phyloP scores from a whole-genome alignment of 1,284 basidiomycete species.

The Trichosporon inkin region DNA sequence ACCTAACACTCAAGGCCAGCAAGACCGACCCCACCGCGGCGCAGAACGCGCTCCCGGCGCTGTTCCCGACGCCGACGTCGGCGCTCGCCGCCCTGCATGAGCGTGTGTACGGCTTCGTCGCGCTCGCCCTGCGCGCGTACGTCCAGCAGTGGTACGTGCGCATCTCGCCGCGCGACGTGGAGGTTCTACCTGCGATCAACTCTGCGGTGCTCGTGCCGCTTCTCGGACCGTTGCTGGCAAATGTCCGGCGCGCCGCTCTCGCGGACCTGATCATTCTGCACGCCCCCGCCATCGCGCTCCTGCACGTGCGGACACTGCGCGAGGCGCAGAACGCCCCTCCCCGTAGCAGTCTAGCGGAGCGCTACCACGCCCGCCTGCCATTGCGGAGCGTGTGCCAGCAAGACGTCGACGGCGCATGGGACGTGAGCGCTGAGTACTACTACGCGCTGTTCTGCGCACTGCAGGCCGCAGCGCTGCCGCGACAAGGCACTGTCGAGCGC shows the following conservation, averaged over 20 bases:
- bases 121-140: conserved; percentile 32
- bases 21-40: background rate
- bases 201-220: conserved; percentile 17
- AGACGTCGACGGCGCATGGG: background rate
- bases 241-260: conserved; percentile 6
- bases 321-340: background rate
- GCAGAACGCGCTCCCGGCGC: background rate
- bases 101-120: conserved; percentile 19
- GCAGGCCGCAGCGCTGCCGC: conserved; percentile 41
- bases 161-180: conserved; percentile 37
- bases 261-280: conserved; percentile 31
- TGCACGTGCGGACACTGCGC: conserved; percentile 29
- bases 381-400: conserved; percentile 16
- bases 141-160: conserved; percentile 40
- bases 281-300: conserved; percentile 27
- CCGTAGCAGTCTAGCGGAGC: background rate
- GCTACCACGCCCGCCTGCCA: conserved; percentile 39
- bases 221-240: conserved; percentile 27
- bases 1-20: background rate
- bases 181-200: conserved; percentile 19
- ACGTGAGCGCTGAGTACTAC: conserved; percentile 37
- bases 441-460: conserved; percentile 45
- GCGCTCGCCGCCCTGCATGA: conserved; percentile 15
- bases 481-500: conserved; percentile 40
- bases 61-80: conserved; percentile 9